Evolutionary conservation across 2,329 filamentous ascomycete species (phyloP).

Genomic region (Curvularia verruculosa): DNA sequence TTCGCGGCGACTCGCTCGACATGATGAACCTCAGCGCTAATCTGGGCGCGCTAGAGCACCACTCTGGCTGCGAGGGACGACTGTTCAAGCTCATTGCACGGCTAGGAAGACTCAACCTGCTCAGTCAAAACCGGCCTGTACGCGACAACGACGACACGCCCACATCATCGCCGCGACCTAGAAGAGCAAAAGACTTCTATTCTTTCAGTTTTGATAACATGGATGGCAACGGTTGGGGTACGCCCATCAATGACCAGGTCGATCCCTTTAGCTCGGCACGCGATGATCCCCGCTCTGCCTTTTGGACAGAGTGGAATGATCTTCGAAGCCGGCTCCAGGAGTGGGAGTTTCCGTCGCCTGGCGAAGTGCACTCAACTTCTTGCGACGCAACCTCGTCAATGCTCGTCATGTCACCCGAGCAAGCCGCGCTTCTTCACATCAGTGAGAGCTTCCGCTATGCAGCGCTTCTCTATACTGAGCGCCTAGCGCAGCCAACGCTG

Average conservation of each 20-base stretch:
- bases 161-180: constrained; percentile 42
- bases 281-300: constrained; percentile 64
- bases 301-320: constrained; percentile 87
- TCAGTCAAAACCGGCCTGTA: constrained; percentile 70
- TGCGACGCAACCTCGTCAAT: constrained; percentile 34
- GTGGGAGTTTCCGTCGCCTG: constrained; percentile 69
- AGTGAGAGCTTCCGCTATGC: constrained; percentile 91
- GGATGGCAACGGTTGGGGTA: constrained; percentile 70
- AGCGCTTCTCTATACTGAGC: constrained; percentile 86
- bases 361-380: constrained; percentile 33
- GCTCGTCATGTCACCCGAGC: constrained; percentile 54
- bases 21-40: constrained; percentile 69
- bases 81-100: constrained; percentile 86
- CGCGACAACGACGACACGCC: constrained; percentile 45
- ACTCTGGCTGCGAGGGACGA: constrained; percentile 84
- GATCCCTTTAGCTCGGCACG: constrained; percentile 51
- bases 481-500: constrained; percentile 76
- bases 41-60: constrained; percentile 78
- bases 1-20: constrained; percentile 67
- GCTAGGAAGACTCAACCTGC: constrained; percentile 81
- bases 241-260: constrained; percentile 58
- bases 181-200: constrained; percentile 56
- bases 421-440: constrained; percentile 78
- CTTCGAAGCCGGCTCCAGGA: constrained; percentile 76
- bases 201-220: constrained; percentile 63